phyloP scores from a whole-genome alignment of 306 rosid genomes.

The Astragalus membranaceus region DNA sequence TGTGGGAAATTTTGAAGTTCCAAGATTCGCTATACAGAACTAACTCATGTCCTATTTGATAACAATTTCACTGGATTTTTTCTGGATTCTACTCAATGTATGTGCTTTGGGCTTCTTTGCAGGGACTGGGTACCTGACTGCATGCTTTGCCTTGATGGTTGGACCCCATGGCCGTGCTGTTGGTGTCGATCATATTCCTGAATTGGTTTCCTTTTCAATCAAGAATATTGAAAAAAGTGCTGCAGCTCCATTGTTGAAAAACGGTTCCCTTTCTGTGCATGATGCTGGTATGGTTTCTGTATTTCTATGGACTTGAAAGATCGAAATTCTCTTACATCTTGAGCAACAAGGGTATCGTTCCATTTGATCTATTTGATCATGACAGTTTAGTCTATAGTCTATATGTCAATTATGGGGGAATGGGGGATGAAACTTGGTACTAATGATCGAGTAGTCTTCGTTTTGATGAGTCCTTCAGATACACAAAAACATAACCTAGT shows the following conservation, averaged over 20 bases:
- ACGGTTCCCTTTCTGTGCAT: constrained; percentile 79
- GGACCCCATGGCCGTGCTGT: constrained; percentile 75
- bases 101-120: not conserved
- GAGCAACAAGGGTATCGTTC: not conserved
- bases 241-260: constrained; percentile 59
- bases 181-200: constrained; percentile 96
- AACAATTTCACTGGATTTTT: not conserved
- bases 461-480: not conserved
- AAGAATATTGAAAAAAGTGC: constrained; percentile 70
- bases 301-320: not conserved
- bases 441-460: not conserved
- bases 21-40: not conserved
- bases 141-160: constrained; percentile 87
- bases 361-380: not conserved
- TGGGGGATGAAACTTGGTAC: not conserved
- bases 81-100: no score
- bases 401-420: not conserved
- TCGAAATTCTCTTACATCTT: not conserved
- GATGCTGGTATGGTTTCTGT: constrained; percentile 51
- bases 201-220: constrained; percentile 67
- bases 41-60: not conserved
- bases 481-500: not conserved
- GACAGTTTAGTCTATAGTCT: not conserved
- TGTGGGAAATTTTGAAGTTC: no score
- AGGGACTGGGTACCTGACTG: constrained; percentile 96